A percentile compares a stretch with the other conserved stretches of the same genome.
These are phyloP conservation scores for Solanum chiquidenum DNA, from an alignment of 257 asterid species.

Conservation along the genomic window DNA sequence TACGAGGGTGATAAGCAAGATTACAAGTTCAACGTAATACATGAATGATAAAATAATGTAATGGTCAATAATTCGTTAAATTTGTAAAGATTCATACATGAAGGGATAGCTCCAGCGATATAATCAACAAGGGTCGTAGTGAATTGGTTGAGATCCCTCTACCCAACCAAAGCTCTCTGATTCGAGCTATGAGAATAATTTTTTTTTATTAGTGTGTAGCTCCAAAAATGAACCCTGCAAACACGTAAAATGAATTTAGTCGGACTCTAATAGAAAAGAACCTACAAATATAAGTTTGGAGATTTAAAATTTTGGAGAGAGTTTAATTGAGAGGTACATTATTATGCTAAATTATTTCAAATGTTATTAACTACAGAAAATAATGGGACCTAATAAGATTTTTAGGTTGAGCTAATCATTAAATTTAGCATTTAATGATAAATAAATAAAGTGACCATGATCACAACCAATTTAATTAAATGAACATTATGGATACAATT, in stretches of 20 bases:
- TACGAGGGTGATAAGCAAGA: not conserved
- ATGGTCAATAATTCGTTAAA: not conserved
- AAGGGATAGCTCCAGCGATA: not conserved
- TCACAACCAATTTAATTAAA: not conserved
- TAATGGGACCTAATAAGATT: not conserved
- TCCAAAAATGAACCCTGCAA: not conserved
- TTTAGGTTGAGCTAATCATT: not conserved
- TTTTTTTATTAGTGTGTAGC: not conserved
- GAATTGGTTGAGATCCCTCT: not conserved
- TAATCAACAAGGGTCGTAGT: not conserved
- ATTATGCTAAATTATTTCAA: not conserved
- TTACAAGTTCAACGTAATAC: not conserved
- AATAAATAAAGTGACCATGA: not conserved
- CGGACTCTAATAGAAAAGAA: not conserved
- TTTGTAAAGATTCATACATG: not conserved
- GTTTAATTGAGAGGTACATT: not conserved
- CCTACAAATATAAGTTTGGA: not conserved
- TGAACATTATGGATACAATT: not conserved
- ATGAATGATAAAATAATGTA: not conserved
- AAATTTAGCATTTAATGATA: not conserved
- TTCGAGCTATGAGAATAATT: not conserved
- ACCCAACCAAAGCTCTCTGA: not conserved
- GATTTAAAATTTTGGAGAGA: not conserved
- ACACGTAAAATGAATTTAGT: not conserved
- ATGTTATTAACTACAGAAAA: not conserved